These are phyloP conservation scores for Melocanna baccifera DNA, from an alignment of 176 grass and related monocot genomes.

Conservation along the genomic window DNA sequence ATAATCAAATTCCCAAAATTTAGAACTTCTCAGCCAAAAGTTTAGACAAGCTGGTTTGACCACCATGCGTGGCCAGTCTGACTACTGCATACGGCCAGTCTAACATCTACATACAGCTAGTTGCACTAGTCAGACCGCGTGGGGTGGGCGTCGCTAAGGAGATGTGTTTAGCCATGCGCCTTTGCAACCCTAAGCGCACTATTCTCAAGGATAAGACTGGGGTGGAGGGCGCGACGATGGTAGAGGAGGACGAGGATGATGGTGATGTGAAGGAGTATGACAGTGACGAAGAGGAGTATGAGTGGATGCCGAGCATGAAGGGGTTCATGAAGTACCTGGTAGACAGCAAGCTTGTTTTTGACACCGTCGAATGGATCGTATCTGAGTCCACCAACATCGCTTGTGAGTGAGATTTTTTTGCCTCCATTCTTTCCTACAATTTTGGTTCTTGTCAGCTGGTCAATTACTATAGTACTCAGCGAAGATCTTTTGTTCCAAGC, in stretches of 20 bases:
- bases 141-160: conserved; percentile 73
- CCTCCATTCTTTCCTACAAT: background rate
- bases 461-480: background rate
- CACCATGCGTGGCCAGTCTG: no score
- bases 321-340: conserved; percentile 81
- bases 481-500: background rate
- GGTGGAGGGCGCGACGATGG: background rate
- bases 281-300: background rate
- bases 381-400: conserved; percentile 74
- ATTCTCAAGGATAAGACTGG: conserved; percentile 9
- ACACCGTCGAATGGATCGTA: conserved; percentile 73
- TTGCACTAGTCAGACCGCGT: no score
- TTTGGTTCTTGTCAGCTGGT: background rate
- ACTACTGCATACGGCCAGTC: no score
- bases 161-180: conserved; percentile 96
- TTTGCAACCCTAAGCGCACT: conserved; percentile 47
- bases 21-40: no score
- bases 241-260: background rate
- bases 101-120: no score
- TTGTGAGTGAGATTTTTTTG: conserved; percentile 52
- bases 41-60: no score
- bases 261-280: background rate
- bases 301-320: conserved; percentile 69
- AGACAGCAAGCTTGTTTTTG: conserved; percentile 90
- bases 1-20: no score